Percentiles rank a stretch among this genome's conserved stretches.
Evolutionary conservation across 2,329 filamentous ascomycete genomes (phyloP).

Genomic region (Tolypocladium pustulatum): DNA sequence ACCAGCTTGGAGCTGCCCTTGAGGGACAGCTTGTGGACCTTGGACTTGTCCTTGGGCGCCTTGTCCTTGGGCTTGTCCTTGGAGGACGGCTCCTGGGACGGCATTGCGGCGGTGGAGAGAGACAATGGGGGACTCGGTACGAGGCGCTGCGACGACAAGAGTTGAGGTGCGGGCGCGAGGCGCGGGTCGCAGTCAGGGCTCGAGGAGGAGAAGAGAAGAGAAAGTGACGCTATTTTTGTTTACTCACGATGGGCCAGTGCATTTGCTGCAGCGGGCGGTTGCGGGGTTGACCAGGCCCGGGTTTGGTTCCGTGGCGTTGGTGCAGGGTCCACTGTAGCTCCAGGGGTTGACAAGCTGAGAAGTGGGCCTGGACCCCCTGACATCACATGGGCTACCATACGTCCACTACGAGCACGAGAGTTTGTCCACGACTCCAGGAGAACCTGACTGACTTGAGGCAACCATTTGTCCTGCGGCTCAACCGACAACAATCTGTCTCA

Average conservation of each 20-base stretch:
- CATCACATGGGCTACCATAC: no score
- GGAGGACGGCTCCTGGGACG: conserved; percentile 17
- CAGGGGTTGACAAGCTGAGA: not conserved
- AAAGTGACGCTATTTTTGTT: not conserved
- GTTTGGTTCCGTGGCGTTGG: not conserved
- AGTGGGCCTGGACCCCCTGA: not conserved
- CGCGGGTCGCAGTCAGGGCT: not conserved
- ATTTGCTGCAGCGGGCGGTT: not conserved
- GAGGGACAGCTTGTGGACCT: conserved; percentile 88
- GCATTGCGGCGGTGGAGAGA: conserved; percentile 15
- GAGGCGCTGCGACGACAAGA: not conserved
- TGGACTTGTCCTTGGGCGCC: conserved; percentile 60
- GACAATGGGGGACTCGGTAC: no score
- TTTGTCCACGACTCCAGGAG: no score
- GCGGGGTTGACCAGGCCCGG: not conserved
- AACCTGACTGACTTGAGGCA: no score
- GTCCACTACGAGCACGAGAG: no score
- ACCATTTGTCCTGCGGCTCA: no score
- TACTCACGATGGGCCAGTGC: not conserved
- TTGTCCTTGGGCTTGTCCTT: conserved; percentile 8
- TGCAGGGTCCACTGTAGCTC: not conserved
- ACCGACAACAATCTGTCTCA: no score
- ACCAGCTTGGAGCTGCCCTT: conserved; percentile 80
- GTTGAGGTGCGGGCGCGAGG: not conserved
- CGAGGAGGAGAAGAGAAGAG: not conserved